Evolutionary conservation across 495 filamentous ascomycete species (phyloP).

Genomic region (Tetracladium marchalianum): DNA sequence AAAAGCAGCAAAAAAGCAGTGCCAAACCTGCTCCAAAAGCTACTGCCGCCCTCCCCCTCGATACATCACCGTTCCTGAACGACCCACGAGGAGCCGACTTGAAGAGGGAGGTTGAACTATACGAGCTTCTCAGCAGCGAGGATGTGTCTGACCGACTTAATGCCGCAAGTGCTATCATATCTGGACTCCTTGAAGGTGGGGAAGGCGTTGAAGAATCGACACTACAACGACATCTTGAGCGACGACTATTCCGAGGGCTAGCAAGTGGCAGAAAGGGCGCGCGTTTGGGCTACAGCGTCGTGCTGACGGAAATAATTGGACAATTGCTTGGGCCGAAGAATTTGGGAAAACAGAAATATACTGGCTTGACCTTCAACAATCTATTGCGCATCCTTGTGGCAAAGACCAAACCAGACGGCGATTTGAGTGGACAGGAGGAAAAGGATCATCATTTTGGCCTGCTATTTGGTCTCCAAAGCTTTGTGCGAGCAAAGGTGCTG

Average conservation of each 20-base stretch:
- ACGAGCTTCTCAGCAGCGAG: slow-evolving; percentile 41
- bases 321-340: slow-evolving; percentile 45
- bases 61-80: slow-evolving; percentile 26
- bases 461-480: slow-evolving; percentile 76
- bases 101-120: slow-evolving; percentile 37
- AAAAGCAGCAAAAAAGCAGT: slow-evolving; percentile 10
- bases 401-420: slow-evolving; percentile 54
- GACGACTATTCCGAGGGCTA: slow-evolving; percentile 73
- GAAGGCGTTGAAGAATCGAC: slow-evolving; percentile 31
- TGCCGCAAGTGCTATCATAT: slow-evolving; percentile 39
- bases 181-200: slow-evolving; percentile 24
- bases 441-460: slow-evolving; percentile 76
- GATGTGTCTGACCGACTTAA: slow-evolving; percentile 37
- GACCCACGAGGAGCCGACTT: slow-evolving; percentile 30
- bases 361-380: slow-evolving; percentile 40
- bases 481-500: slow-evolving; percentile 69
- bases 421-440: slow-evolving; percentile 68
- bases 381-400: slow-evolving; percentile 56
- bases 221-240: slow-evolving; percentile 41
- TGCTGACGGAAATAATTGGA: slow-evolving; percentile 70
- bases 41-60: slow-evolving; percentile 4
- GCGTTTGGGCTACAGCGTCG: slow-evolving; percentile 81
- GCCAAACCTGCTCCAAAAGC: slow-evolving; percentile 2
- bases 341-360: slow-evolving; percentile 31
- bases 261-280: slow-evolving; percentile 86